phyloP scores from a whole-genome alignment of 169 alveolate species.

The Perkinsus marinus region DNA sequence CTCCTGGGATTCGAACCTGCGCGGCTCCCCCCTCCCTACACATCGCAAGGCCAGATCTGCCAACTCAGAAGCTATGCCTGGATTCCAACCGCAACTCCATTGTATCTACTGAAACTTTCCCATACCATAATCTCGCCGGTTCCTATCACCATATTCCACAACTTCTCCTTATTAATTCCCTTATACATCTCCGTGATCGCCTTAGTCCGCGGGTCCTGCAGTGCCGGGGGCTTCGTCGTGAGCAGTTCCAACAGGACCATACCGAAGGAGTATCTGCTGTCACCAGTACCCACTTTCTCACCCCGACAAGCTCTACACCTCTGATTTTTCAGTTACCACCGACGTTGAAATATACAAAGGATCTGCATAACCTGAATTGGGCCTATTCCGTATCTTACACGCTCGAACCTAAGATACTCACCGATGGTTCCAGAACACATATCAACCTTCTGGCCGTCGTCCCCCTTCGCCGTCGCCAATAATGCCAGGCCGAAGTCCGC shows the following conservation, averaged over 20 bases:
- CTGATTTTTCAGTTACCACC: background rate
- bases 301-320: background rate
- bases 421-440: background rate
- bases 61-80: background rate
- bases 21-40: background rate
- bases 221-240: constrained; percentile 13
- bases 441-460: background rate
- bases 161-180: background rate
- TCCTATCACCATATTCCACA: background rate
- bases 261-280: constrained; percentile 7
- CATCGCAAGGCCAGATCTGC: background rate
- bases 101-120: background rate
- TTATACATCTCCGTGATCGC: background rate
- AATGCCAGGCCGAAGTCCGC: constrained; percentile 11
- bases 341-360: background rate
- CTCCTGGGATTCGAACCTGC: background rate
- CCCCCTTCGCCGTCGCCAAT: background rate
- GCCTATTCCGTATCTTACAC: background rate
- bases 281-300: background rate
- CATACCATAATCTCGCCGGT: too few species aligned
- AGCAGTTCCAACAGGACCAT: constrained; percentile 11
- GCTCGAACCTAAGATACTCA: background rate
- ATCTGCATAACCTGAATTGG: background rate
- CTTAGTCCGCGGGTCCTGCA: background rate
- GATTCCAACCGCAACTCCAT: background rate